Evolutionary conservation across 2,329 filamentous ascomycete genomes (phyloP), one percentile per base, ranked within the genome.

Genomic region (Plenodomus lindquistii): DNA sequence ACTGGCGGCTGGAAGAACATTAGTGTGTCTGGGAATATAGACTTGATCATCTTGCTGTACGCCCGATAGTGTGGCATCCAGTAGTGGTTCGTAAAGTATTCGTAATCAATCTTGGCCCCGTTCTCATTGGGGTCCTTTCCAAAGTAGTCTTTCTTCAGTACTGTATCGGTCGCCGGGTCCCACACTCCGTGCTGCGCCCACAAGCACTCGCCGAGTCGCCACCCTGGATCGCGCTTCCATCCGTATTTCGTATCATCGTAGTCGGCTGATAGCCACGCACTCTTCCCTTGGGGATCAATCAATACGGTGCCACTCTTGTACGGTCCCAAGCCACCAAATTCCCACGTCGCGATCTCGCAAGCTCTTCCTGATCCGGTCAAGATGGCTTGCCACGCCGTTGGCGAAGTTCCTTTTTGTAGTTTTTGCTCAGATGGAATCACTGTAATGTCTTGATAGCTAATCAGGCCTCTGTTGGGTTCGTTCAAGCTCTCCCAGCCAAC

Each of bases 181-280:
- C 94, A 99, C 5, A 99, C 85, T 1, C 92, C 93, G 70, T 99
- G 92, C 66, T 97, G 93, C 3, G 94, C 93, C 94, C 94, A 99
- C 35, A 99, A 72, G 65, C 94, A 97, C 72, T 95, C 85, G n/a
- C 94, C 94, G 16, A 99, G 76, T 70, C 87, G 92, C 94, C 94
- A 99, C 7, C 80, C 86, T 0, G 88, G 81, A 65, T 96, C 90
- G 56, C 94, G 84, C 68, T 88, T 91, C 85, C 90, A 99, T 29
- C 90, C 90, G 70, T 99, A 99, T 55, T 85, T 83, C 11, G 84
- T 86, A 59, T 99, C 94, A 63, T 96, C 88, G 68, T 93, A 91
- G 49, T 85, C 85, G n/a, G 77, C 77, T 2, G 90, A 85, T 19
- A 99, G 74, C 94, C 94, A 99, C 1, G 89, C 90, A 19, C 79